A percentile compares a stretch with the other conserved stretches of the same genome.
These are phyloP conservation scores for Leccinum truebloodii DNA, from an alignment of 768 basidiomycete genomes.

Conservation along the genomic window DNA sequence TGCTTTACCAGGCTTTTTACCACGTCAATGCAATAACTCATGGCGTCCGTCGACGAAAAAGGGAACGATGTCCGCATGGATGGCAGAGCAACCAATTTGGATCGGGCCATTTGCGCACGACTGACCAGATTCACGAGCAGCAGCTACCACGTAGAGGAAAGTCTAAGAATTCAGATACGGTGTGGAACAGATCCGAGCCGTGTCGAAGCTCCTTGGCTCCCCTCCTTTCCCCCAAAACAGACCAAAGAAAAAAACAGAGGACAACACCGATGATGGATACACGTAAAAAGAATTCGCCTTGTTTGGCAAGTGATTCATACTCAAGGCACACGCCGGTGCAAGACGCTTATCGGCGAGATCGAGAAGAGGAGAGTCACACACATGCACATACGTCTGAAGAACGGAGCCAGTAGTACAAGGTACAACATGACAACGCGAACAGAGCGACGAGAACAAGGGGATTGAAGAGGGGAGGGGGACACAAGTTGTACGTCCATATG, in stretches of 20 bases:
- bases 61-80: neutral
- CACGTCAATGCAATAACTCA: neutral
- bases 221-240: neutral
- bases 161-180: neutral
- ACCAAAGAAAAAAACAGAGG: neutral
- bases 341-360: neutral
- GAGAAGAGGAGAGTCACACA: neutral
- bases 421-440: neutral
- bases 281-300: constrained; percentile 5
- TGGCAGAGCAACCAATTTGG: neutral
- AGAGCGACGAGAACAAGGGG: neutral
- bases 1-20: neutral
- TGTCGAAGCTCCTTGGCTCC: neutral
- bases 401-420: neutral
- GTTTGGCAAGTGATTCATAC: neutral
- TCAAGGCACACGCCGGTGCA: neutral
- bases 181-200: constrained; percentile 8
- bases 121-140: neutral
- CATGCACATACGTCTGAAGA: neutral
- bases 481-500: neutral
- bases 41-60: neutral
- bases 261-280: constrained; percentile 3
- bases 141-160: neutral
- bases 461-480: neutral
- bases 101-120: neutral